phyloP scores from a whole-genome alignment of 2,329 filamentous ascomycete genomes.

The Cladosporium halotolerans region DNA sequence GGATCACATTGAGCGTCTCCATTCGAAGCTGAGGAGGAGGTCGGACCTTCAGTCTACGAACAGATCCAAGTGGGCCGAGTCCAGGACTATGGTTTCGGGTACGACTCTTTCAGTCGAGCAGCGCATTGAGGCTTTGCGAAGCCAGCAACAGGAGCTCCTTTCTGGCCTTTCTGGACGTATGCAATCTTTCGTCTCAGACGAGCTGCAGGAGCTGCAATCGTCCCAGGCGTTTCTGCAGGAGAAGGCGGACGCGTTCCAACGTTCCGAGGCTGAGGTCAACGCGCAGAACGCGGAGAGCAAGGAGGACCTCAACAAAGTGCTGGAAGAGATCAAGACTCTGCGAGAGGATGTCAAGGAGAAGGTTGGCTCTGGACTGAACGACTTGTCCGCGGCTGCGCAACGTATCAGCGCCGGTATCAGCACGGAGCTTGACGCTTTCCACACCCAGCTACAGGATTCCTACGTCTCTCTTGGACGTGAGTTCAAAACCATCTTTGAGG shows the following conservation, averaged over 20 bases:
- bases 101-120: slow-evolving; percentile 72
- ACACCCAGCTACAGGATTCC: slow-evolving; percentile 74
- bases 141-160: slow-evolving; percentile 66
- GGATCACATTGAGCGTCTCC: slow-evolving; percentile 70
- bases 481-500: slow-evolving; percentile 79
- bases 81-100: slow-evolving; percentile 67
- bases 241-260: slow-evolving; percentile 61
- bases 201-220: slow-evolving; percentile 63
- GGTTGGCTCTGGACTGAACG: slow-evolving; percentile 76
- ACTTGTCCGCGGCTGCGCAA: slow-evolving; percentile 76
- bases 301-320: slow-evolving; percentile 80
- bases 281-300: slow-evolving; percentile 63
- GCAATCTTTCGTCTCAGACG: slow-evolving; percentile 67
- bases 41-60: slow-evolving; percentile 79
- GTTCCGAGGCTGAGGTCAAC: slow-evolving; percentile 62
- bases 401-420: slow-evolving; percentile 86
- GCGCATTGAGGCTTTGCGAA: slow-evolving; percentile 65
- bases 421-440: slow-evolving; percentile 76
- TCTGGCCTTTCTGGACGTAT: slow-evolving; percentile 63
- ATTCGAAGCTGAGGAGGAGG: slow-evolving; percentile 79
- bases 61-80: slow-evolving; percentile 68
- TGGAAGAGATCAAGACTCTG: slow-evolving; percentile 87
- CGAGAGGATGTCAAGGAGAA: slow-evolving; percentile 81
- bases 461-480: slow-evolving; percentile 79
- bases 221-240: slow-evolving; percentile 66